Evolutionary conservation across 768 basidiomycete species (phyloP).

Genomic region (Russula sp.): DNA sequence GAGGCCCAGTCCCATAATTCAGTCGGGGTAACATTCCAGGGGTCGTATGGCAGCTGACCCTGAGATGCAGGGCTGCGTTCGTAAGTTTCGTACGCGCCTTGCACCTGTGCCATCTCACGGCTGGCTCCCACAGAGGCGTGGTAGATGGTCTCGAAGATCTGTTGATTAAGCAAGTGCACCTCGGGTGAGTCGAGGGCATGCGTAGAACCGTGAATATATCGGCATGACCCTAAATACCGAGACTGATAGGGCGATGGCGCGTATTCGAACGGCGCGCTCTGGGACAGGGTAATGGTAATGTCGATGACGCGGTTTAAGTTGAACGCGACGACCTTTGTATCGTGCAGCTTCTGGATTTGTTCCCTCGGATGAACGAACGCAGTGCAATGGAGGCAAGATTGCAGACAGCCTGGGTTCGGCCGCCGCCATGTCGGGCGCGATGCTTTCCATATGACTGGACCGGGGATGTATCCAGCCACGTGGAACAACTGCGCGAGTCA

Average conservation of each 20-base stretch:
- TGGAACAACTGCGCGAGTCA: constrained; percentile 87
- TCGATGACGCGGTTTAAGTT: constrained; percentile 96
- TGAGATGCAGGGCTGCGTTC: constrained; percentile 84
- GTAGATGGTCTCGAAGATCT: constrained; percentile 99
- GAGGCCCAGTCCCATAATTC: constrained; percentile 91
- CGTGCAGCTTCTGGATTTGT: constrained; percentile 84
- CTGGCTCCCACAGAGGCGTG: constrained; percentile 91
- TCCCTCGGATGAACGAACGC: constrained; percentile 80
- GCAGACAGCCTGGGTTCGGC: constrained; percentile 63
- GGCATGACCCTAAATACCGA: constrained; percentile 96
- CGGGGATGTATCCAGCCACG: no score
- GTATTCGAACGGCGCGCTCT: constrained; percentile 87
- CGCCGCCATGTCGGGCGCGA: no score
- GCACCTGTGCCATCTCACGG: constrained; percentile 71
- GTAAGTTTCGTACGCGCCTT: constrained; percentile 86
- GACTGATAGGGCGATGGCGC: constrained; percentile 95
- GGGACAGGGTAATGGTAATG: constrained; percentile 89
- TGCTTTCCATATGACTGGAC: no score
- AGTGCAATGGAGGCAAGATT: constrained; percentile 96
- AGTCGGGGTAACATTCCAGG: constrained; percentile 87
- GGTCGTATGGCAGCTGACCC: constrained; percentile 88
- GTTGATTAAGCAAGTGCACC: constrained; percentile 82
- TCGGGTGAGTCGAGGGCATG: constrained; percentile 86
- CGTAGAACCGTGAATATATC: constrained; percentile 97
- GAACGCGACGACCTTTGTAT: constrained; percentile 83